Evolutionary conservation across 2,329 filamentous ascomycete species (phyloP).

Genomic region (Purpureocillium takamizusanense): DNA sequence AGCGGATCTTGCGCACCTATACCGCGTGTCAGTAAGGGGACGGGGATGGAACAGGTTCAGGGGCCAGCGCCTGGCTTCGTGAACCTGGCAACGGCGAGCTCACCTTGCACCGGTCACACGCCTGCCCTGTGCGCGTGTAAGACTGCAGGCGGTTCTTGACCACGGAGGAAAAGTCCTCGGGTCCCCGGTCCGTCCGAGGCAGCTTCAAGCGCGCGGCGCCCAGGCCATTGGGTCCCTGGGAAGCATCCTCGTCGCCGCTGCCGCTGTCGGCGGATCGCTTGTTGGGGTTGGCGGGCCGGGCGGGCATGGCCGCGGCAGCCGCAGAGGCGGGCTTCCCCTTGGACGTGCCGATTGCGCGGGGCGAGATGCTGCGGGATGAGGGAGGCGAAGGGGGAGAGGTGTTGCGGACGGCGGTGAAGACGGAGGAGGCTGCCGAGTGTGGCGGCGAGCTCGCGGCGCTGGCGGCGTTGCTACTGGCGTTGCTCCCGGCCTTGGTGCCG

Average conservation of each 20-base stretch:
- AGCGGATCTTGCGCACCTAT: slow-evolving; percentile 77
- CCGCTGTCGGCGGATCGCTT: slow-evolving; percentile 30
- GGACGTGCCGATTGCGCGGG: slow-evolving; percentile 1
- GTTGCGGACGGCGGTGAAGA: slow-evolving; percentile 2
- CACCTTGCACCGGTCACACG: slow-evolving; percentile 84
- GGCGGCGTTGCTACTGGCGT: neutral
- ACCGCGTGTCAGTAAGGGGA: neutral
- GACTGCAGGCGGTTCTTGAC: slow-evolving; percentile 47
- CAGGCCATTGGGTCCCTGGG: slow-evolving; percentile 4
- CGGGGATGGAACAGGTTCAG: slow-evolving; percentile 2
- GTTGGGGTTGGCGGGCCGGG: slow-evolving; percentile 4
- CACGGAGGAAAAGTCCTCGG: slow-evolving; percentile 44
- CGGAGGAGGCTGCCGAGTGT: slow-evolving; percentile 7
- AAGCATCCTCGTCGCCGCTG: slow-evolving; percentile 21
- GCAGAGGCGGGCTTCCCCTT: slow-evolving; percentile 1
- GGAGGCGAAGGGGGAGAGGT: slow-evolving; percentile 5
- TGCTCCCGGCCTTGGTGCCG: neutral
- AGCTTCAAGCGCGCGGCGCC: slow-evolving; percentile 33
- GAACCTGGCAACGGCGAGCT: too few species aligned
- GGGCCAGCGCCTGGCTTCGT: too few species aligned
- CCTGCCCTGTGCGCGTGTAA: slow-evolving; percentile 65
- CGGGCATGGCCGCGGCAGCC: slow-evolving; percentile 7
- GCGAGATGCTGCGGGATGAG: slow-evolving; percentile 5
- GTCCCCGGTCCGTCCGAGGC: slow-evolving; percentile 36
- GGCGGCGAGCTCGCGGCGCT: slow-evolving; percentile 1